Evolutionary conservation across 106 monocot genomes (phyloP).

Genomic region (Alisma plantagoaquatica): DNA sequence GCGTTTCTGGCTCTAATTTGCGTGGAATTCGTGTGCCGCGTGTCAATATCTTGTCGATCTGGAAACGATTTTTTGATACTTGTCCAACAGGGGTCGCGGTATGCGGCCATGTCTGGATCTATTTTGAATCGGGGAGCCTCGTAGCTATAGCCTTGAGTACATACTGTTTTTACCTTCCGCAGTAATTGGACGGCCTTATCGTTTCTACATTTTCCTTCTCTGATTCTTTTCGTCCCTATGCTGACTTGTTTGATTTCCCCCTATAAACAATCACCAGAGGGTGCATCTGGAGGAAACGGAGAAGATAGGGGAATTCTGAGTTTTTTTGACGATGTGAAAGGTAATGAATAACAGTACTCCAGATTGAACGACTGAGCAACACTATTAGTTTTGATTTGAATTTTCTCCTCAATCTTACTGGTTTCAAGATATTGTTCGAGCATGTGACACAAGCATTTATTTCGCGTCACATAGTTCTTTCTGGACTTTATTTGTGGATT

Average conservation of each 20-base stretch:
- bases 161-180: neutral
- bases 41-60: neutral
- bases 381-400: neutral
- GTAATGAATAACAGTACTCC: too few species aligned
- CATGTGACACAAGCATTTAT: neutral
- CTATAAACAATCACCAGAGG: slow-evolving; percentile 14
- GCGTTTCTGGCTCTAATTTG: neutral
- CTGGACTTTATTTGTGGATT: neutral
- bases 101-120: neutral
- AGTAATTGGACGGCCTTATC: neutral
- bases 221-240: neutral
- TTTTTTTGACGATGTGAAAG: slow-evolving; percentile 45
- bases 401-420: neutral
- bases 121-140: neutral
- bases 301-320: slow-evolving; percentile 32
- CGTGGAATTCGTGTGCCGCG: neutral
- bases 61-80: neutral
- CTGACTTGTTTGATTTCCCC: neutral
- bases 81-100: neutral
- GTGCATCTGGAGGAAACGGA: slow-evolving; percentile 9
- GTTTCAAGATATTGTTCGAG: neutral
- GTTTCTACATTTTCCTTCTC: neutral
- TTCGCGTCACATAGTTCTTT: neutral
- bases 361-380: too few species aligned
- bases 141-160: neutral